Percentiles rank a stretch among this genome's conserved stretches.
Evolutionary conservation across 2,329 filamentous ascomycete genomes (phyloP).

Genomic region (Metarhizium robertsii): DNA sequence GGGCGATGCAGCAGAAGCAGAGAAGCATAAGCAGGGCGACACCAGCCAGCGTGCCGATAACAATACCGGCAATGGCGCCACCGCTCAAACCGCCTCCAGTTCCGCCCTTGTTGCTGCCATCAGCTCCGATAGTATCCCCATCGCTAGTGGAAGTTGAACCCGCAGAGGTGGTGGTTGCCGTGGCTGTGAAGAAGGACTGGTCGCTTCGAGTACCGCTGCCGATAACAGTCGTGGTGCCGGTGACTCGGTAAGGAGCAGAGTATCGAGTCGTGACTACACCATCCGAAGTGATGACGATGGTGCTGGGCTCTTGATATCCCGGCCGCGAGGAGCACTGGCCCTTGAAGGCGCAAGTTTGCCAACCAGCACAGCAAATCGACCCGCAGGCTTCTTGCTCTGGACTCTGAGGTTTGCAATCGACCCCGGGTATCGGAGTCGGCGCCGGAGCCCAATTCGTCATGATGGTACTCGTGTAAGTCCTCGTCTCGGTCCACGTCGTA

Average conservation of each 20-base stretch:
- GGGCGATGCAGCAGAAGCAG: constrained; percentile 65
- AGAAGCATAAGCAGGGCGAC: constrained; percentile 57
- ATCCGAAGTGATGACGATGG: constrained; percentile 34
- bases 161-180: constrained; percentile 42
- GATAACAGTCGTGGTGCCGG: constrained; percentile 44
- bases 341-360: constrained; percentile 54
- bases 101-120: constrained; percentile 29
- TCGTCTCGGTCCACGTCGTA: constrained; percentile 52
- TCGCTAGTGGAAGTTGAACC: constrained; percentile 36
- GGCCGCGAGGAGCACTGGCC: constrained; percentile 50
- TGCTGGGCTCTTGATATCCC: constrained; percentile 32
- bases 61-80: constrained; percentile 73
- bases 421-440: constrained; percentile 33
- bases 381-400: constrained; percentile 55
- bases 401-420: constrained; percentile 40
- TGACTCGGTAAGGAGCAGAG: constrained; percentile 42
- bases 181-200: constrained; percentile 33
- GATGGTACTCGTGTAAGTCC: constrained; percentile 50
- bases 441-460: constrained; percentile 39
- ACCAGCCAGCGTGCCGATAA: constrained; percentile 62
- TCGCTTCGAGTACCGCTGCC: constrained; percentile 40
- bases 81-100: constrained; percentile 45
- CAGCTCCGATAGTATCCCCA: constrained; percentile 27
- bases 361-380: constrained; percentile 57
- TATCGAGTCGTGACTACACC: constrained; percentile 45